Percentiles rank a stretch among this genome's conserved stretches.
These are phyloP conservation scores for apple (Malus domestica) DNA, from an alignment of 306 rosid species.

Conservation along the genomic window DNA sequence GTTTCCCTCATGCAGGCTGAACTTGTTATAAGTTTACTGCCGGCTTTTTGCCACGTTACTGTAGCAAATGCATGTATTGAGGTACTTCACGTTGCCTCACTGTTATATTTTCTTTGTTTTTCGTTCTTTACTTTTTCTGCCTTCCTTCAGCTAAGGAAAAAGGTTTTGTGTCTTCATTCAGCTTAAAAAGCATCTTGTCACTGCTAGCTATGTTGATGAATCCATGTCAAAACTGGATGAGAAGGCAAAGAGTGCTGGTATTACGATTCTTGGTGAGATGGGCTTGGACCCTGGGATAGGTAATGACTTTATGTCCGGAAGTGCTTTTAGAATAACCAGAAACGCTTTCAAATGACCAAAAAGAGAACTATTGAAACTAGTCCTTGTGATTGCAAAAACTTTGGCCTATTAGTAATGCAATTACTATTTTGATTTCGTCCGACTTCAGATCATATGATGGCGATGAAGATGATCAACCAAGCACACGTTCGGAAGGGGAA, in stretches of 20 bases:
- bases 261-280: conserved; percentile 93
- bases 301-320: conserved; percentile 17
- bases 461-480: conserved; percentile 86
- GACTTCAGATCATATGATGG: conserved; percentile 92
- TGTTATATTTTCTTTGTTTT: background rate
- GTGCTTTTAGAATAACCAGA: too few species aligned
- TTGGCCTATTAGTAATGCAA: too few species aligned
- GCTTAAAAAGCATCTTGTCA: conserved; percentile 81
- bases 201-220: conserved; percentile 91
- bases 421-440: background rate
- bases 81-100: conserved; percentile 42
- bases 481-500: conserved; percentile 62
- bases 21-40: conserved; percentile 80
- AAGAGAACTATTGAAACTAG: background rate
- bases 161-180: conserved; percentile 34
- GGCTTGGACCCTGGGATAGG: conserved; percentile 99
- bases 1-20: conserved; percentile 56
- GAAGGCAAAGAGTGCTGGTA: conserved; percentile 69
- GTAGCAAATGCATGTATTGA: conserved; percentile 84
- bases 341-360: too few species aligned
- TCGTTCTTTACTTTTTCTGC: background rate
- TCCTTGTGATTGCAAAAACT: too few species aligned
- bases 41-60: conserved; percentile 62
- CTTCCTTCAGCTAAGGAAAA: background rate
- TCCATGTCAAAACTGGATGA: conserved; percentile 62